Evolutionary conservation across 805 yeast species (phyloP), one percentile per base, ranked within the genome.

Genomic region (Huiozyma naganishii): DNA sequence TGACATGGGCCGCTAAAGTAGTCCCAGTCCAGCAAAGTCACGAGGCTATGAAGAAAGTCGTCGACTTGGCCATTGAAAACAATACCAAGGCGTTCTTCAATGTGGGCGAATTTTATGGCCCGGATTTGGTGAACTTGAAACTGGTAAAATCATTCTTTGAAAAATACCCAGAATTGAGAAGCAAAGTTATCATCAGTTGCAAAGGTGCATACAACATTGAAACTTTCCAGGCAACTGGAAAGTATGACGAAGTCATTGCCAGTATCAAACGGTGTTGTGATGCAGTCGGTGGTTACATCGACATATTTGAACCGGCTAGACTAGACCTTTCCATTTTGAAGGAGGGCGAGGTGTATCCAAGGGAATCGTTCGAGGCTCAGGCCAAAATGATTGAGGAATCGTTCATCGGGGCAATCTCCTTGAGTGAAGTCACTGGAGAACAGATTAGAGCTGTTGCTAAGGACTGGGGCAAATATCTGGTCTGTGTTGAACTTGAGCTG

Each of bases 81-180:
- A 48, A 48, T 12, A 37, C 40, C 8, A 78, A 48, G 67, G 75
- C 61, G 8, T 71, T 81, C 46, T 65, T 83, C 61, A 85, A 85
- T 55, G 79, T 77, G 28, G 92, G 92, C 46, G 92, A 80, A 53
- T 84, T 86, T 56, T 86, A 87, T 53, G 94, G 94, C 11, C 62
- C 66, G 4, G 57, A 68, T 30, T 65, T 53, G 39, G 62, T 65
- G 47, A 84, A 83, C 55, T 65, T 87, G 66, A 63, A 71, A 52
- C 69, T 76, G 44, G 58, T 84, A 36, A 66, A 72, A 39, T 72
- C 69, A 7, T 86, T 82, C 57, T 74, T 83, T 52, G 68, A 57
- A n/a, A 59, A 66, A 29, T 67, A 73, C 47, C 83, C 87, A 2
- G 79, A 74, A 39, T 65, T 67, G 42, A 71, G 79, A 42, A 64